Evolutionary conservation across 495 filamentous ascomycete genomes (phyloP), one percentile per base, ranked within the genome.

Genomic region (Aspergillus kassunensis): DNA sequence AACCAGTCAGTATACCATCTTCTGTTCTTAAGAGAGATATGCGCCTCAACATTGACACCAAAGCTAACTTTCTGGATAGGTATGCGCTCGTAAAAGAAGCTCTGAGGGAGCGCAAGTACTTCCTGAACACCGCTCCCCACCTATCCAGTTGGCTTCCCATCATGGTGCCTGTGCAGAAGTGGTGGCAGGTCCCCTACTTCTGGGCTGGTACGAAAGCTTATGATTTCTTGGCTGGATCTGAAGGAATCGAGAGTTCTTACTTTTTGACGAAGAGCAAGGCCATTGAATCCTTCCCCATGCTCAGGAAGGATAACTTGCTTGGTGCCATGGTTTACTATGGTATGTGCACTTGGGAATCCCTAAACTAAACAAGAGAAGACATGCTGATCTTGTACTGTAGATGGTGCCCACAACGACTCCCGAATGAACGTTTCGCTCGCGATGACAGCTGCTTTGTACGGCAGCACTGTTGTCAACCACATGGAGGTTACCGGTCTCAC

Each of bases 101-200:
- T n/a, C 77, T 98, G 50, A 87, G 92, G 58, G 93, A 98, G 73
- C 85, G 93, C 55, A 90, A 91, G 58, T 96, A 95, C 68, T 98
- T 98, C 67, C 68, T 97, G 61, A 89, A 95, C 60, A 98, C 92
- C 10, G 93, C 93, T 24, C 93, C 93, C 12, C 93, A 98, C 77
- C 79, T 98, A 35, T 96, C 90, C 24, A 84, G 76, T 72, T 97
- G 91, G 89, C 78, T 98, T 31, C 93, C 93, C 15, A 98, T 98
- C 57, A 98, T 98, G 93, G 81, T 98, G 52, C 93, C 93, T 0
- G 75, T 97, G 36, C 84, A 96, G 65, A 88, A 89, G 59, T 97
- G 91, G 93, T 97, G 90, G 89, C 91, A 97, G 69, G 88, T 86
- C 23, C 93, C 93, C 10, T 98, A 97, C 69, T 98, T 95, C 73